Conservation (phyloP, 495 filamentous ascomycete species). For the Bacidia gigantensis region DNA sequence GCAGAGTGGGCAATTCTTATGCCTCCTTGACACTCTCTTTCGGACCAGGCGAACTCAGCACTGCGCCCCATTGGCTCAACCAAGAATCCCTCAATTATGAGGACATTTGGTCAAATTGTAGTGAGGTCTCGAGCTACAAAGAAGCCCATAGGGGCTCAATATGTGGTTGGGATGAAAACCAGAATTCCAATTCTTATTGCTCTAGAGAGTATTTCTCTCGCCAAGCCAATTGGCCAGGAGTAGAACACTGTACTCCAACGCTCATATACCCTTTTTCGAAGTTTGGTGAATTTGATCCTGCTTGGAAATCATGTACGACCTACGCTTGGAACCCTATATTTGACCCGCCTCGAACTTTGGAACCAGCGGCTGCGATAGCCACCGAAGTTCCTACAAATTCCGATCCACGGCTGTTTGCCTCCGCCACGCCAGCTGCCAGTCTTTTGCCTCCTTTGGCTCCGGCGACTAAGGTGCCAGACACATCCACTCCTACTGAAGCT, state of each 20-base stretch:
- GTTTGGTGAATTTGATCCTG: not conserved
- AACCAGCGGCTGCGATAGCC: not conserved
- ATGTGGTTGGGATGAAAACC: not conserved
- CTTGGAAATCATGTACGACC: not conserved
- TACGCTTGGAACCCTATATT: not conserved
- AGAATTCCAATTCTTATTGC: not conserved
- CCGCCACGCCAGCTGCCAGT: not conserved
- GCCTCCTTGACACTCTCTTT: not conserved
- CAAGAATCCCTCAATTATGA: not conserved
- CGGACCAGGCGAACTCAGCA: not conserved
- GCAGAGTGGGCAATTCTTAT: not conserved
- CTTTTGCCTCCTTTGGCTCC: not conserved
- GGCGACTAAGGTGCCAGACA: not conserved
- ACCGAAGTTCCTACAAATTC: too few species aligned
- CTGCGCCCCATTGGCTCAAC: not conserved
- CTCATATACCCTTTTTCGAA: not conserved
- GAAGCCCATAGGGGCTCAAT: not conserved
- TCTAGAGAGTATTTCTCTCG: not conserved
- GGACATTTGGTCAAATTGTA: not conserved
- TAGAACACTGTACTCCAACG: not conserved
- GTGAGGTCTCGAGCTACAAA: not conserved
- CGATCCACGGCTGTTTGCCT: not conserved
- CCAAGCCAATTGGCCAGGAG: not conserved
- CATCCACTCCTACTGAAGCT: not conserved
- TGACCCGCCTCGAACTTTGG: not conserved